Base-by-base conservation (phyloP, 2,329 filamentous ascomycete species). In the Aschersonia sp. region DNA sequence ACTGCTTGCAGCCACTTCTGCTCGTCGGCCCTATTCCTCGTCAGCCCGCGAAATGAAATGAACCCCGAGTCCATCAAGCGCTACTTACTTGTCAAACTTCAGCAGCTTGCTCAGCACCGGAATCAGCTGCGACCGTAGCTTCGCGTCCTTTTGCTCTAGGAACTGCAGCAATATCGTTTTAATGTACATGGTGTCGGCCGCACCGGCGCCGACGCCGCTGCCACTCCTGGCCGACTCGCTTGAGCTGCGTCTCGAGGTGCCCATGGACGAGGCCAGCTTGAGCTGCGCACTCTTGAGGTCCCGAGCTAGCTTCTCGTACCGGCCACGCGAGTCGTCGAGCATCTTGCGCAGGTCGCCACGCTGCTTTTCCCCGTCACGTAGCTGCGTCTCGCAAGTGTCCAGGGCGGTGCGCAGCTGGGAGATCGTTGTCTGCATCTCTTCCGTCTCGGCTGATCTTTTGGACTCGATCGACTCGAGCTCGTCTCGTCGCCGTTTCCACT, bases 1-100 rank as follows among this genome's bases (percentile, higher is more conserved):
- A 94, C 81, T 3, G 84, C 88, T 20, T 81, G 77, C 65, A 83
- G 78, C 87, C 88, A 94, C 65, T 87, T 91, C 65, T 92, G 82
- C 66, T 92, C 85, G 55, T 95, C 89, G 31, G 20, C 20, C 20
- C 20, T 20, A 20, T 20, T 20, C 20, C 64, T 56, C 52, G 73
- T 75, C 45, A 35, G 9, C n/a, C 31, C 5, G 43, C 30, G 35
- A 2, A 45, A 31, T 10, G 20, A 20, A 44, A 40, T 5, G 12
- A 10, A 31, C n/a, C 9, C 9, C 9, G 30, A 9, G 5, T 2
- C 7, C 9, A n/a, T 30, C 2, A 9, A 44, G 30, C 1, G 12
- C 7, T 28, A 72, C 82, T 67, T 67, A 85, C 80, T 80, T 79
- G 65, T 88, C 82, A 66, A 91, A 88, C 53, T 80, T 78, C 59